A percentile compares a stretch with the other conserved stretches of the same genome.
Conservation (phyloP, 108 stramenopile genomes). For the Cyclotella atomus region DNA sequence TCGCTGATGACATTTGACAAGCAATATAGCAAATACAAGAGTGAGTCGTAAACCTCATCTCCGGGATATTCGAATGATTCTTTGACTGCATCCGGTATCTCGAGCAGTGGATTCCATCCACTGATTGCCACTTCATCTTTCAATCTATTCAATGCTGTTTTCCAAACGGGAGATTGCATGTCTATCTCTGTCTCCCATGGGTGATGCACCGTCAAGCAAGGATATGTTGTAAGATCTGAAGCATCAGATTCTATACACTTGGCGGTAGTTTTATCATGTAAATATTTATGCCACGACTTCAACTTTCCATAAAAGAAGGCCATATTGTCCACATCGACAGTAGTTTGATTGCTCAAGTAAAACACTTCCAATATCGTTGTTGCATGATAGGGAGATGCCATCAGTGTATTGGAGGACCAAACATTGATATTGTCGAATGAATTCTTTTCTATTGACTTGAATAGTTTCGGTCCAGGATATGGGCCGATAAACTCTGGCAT, state of each 20-base stretch:
- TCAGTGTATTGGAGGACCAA: slow-evolving; percentile 42
- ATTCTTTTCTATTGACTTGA: background rate
- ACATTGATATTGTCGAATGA: slow-evolving; percentile 9
- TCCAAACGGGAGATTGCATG: slow-evolving; percentile 43
- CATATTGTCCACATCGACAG: slow-evolving; percentile 32
- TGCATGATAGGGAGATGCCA: slow-evolving; percentile 46
- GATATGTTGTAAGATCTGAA: background rate
- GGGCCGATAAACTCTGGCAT: slow-evolving; percentile 30
- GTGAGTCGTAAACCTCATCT: slow-evolving; percentile 39
- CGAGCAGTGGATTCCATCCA: slow-evolving; percentile 34
- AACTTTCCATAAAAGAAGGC: slow-evolving; percentile 26
- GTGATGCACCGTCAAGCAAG: slow-evolving; percentile 38
- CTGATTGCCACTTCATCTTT: slow-evolving; percentile 16
- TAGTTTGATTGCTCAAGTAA: slow-evolving; percentile 50
- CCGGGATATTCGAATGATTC: slow-evolving; percentile 52
- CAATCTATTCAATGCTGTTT: slow-evolving; percentile 29
- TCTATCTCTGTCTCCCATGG: slow-evolving; percentile 63
- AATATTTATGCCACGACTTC: slow-evolving; percentile 33
- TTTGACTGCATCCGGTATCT: slow-evolving; percentile 44
- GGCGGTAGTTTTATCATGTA: slow-evolving; percentile 21
- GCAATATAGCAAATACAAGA: slow-evolving; percentile 53
- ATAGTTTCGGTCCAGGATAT: slow-evolving; percentile 44
- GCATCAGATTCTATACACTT: slow-evolving; percentile 23
- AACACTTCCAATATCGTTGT: slow-evolving; percentile 44
- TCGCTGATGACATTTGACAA: slow-evolving; percentile 7